These are phyloP conservation scores for Yamadazyma takamatsuzukensis DNA, from an alignment of 805 yeast species.

Conservation along the genomic window DNA sequence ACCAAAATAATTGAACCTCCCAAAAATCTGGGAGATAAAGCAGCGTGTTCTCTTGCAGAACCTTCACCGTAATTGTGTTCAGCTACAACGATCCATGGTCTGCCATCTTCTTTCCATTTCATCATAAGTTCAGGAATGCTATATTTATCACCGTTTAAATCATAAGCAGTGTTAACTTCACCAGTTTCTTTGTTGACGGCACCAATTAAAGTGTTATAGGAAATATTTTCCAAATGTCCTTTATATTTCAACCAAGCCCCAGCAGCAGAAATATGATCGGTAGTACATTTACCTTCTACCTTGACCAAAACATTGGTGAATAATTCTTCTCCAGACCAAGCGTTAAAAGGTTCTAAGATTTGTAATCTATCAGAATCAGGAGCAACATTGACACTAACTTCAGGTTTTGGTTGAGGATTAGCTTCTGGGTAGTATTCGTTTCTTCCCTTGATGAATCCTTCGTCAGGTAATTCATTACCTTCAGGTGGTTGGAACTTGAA, in stretches of 20 bases:
- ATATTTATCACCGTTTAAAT: constrained; percentile 70
- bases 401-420: constrained; percentile 63
- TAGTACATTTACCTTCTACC: constrained; percentile 97
- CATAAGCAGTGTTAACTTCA: constrained; percentile 87
- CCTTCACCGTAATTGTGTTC: constrained; percentile 99
- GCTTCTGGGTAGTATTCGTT: constrained; percentile 67
- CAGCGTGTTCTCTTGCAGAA: constrained; percentile 98
- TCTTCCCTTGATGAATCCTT: constrained; percentile 77
- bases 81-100: constrained; percentile 94
- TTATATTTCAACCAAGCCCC: constrained; percentile 98
- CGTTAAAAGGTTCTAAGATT: constrained; percentile 78
- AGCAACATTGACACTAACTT: constrained; percentile 63
- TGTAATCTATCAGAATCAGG: constrained; percentile 92
- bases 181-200: constrained; percentile 97
- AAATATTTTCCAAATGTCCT: constrained; percentile 94
- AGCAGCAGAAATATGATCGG: constrained; percentile 98
- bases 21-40: constrained; percentile 88
- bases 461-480: constrained; percentile 80
- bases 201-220: constrained; percentile 92
- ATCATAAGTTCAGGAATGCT: constrained; percentile 96
- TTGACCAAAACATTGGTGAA: constrained; percentile 73
- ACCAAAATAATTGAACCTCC: constrained; percentile 88
- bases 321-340: constrained; percentile 86
- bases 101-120: constrained; percentile 81
- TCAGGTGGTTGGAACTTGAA: constrained; percentile 78